Base-by-base conservation (phyloP, 192 early-diverging fungal species). In the Coemansia sp. region DNA sequence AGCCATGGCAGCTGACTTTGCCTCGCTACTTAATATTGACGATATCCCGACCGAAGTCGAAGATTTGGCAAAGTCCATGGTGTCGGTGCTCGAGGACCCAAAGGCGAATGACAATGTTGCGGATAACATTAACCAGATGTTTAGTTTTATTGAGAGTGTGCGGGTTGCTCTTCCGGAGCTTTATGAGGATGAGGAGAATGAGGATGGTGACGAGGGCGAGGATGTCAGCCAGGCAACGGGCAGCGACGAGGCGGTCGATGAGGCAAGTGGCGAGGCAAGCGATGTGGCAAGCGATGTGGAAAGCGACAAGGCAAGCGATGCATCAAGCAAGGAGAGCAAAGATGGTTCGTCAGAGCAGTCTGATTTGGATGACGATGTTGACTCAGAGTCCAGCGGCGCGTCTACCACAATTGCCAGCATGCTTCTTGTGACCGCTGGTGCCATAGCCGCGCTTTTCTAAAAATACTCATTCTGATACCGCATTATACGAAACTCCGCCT, bases 81-180 rank as follows among this genome's bases (percentile, higher is more conserved):
- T 23, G 2, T 53, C 37, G 14, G 11, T 37, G 37, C 48, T 63
- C 2, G 17, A 15, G 17, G 50, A 63, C n/a, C n/a, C 61, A 20
- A 51, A 53, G 12, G 50, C 28, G 3, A 63, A 53, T 22, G 22
- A 31, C 11, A 63, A 63, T 20, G 26, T 63, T 23, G 61, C 61
- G 0, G 20, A 28, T 10, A 20, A 51, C 11, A 25, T 63, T 9
- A 26, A 53, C 12, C 19, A 53, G 1, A 14, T 63, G 17, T 7
- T 63, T 2, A 23, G 25, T 0, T 63, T 54, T 63, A 47, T 63
- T 40, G 61, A 20, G 4, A n/a, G 23, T 23, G 15, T 44, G 51
- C 22, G 36, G 11, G 11, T 17, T 53, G 31, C 14, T 12, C 0
- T 42, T 11, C 61, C 61, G 0, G 40, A n/a, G 40, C 15, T 44